phyloP scores from a whole-genome alignment of 1,139 yeast genomes.

The Pichia sp. region DNA sequence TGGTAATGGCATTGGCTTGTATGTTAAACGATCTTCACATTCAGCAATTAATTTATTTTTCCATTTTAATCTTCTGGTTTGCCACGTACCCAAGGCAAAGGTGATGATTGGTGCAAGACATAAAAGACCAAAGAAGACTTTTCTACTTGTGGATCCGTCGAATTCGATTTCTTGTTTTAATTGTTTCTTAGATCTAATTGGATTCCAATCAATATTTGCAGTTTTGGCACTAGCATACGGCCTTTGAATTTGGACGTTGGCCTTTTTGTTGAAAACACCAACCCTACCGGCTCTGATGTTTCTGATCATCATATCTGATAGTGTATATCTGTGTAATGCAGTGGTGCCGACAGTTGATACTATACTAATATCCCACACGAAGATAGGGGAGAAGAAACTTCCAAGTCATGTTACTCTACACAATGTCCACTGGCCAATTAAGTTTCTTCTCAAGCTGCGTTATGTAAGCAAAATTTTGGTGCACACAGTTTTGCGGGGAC shows the following conservation, averaged over 20 bases:
- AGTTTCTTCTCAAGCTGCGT: too few relatives aligned
- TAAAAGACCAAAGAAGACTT: constrained; percentile 55
- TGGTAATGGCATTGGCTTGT: constrained; percentile 73
- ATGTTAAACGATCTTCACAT: constrained; percentile 78
- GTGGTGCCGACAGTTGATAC: too few relatives aligned
- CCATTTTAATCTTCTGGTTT: constrained; percentile 81
- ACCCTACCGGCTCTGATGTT: neutral
- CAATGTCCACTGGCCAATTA: too few relatives aligned
- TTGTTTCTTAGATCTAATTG: constrained; percentile 53
- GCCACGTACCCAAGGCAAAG: constrained; percentile 93
- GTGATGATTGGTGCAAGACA: constrained; percentile 87
- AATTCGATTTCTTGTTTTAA: constrained; percentile 37
- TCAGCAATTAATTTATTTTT: constrained; percentile 79
- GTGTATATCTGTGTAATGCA: too few relatives aligned
- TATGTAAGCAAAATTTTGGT: too few relatives aligned
- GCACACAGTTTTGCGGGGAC: too few relatives aligned
- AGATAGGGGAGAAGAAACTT: too few relatives aligned
- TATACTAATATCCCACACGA: too few relatives aligned
- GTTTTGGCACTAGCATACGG: constrained; percentile 48
- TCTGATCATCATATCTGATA: neutral
- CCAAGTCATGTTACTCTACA: too few relatives aligned
- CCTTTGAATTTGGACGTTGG: constrained; percentile 3
- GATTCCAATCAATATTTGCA: constrained; percentile 83
- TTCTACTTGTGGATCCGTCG: constrained; percentile 36
- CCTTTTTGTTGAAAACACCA: neutral